Conservation (phyloP, 495 filamentous ascomycete genomes). For the Cercophora scortea region DNA sequence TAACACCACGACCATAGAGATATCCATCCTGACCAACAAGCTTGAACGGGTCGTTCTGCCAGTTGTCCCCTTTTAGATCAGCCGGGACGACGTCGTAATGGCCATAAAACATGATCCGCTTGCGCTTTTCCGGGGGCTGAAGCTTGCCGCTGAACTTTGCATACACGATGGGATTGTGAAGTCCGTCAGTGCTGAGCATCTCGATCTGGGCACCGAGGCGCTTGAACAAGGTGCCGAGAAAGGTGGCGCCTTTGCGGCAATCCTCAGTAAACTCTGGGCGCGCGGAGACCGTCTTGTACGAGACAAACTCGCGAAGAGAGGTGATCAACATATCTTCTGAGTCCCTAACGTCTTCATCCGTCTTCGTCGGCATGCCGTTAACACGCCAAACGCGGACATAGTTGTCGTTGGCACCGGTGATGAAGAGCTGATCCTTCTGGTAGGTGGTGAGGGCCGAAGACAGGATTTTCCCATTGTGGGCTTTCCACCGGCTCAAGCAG, state of each 20-base stretch:
- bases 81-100: constrained; percentile 99
- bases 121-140: constrained; percentile 47
- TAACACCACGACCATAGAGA: constrained; percentile 91
- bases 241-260: constrained; percentile 87
- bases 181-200: constrained; percentile 64
- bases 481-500: constrained; percentile 72
- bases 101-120: constrained; percentile 91
- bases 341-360: constrained; percentile 20
- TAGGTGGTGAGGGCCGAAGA: constrained; percentile 70
- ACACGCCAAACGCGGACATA: constrained; percentile 84
- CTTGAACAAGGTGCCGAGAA: constrained; percentile 80
- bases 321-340: constrained; percentile 70
- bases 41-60: constrained; percentile 81
- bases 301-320: constrained; percentile 74
- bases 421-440: constrained; percentile 64
- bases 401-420: constrained; percentile 93
- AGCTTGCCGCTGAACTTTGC: constrained; percentile 75
- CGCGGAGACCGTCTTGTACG: constrained; percentile 84
- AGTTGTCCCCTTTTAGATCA: constrained; percentile 66
- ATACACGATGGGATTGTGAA: constrained; percentile 80
- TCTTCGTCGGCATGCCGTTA: constrained; percentile 42
- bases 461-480: constrained; percentile 77
- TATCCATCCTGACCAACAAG: constrained; percentile 84
- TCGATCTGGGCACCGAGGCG: constrained; percentile 82
- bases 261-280: constrained; percentile 76